Evolutionary conservation across 192 early-diverging fungal species (phyloP), one percentile per base, ranked within the genome.

Genomic region (Podila minutissima): DNA sequence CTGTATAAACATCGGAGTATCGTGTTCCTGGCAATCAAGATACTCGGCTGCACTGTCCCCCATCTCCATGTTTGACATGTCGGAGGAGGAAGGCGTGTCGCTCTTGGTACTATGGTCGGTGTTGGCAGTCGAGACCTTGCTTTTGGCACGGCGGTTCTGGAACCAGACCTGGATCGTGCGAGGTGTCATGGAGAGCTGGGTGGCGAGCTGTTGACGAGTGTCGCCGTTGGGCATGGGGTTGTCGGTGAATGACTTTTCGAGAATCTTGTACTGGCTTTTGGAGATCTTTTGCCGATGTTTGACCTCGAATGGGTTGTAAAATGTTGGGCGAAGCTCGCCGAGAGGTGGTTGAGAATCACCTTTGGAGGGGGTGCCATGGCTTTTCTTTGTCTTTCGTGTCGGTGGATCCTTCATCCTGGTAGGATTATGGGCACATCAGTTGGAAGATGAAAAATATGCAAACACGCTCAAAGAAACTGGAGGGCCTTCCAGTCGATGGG

Each of bases 131-230:
- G 41, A 46, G 41, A 46, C 41, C 41, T 92, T 92, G 69, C 85
- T 89, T 81, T 95, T 95, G 58, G 93, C 94, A 49, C 94, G 89
- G 26, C 92, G 84, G 84, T 95, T 95, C 76, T 95, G 94, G 74
- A 95, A 95, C 94, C 94, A 95, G 49, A 94, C 92, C 82, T 94
- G 93, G 63, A 95, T 91, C 49, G 91, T 89, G 49, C 91, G 85
- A 31, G 90, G 89, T 29, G 91, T 89, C 94, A 95, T 95, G 49
- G 83, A 69, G 22, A 95, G 83, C 17, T 74, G 73, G 37, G 83
- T 83, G 9, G 91, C 91, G 59, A 95, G 85, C 28, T 79, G 71
- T 69, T 85, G 86, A 66, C 93, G 90, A 29, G 87, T 74, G 31
- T 81, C 77, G 8, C 89, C 89, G 65, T 87, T 89, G n/a, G 94